Base-by-base conservation (phyloP, 2,329 filamentous ascomycete genomes). In the Colletotrichum truncatum region DNA sequence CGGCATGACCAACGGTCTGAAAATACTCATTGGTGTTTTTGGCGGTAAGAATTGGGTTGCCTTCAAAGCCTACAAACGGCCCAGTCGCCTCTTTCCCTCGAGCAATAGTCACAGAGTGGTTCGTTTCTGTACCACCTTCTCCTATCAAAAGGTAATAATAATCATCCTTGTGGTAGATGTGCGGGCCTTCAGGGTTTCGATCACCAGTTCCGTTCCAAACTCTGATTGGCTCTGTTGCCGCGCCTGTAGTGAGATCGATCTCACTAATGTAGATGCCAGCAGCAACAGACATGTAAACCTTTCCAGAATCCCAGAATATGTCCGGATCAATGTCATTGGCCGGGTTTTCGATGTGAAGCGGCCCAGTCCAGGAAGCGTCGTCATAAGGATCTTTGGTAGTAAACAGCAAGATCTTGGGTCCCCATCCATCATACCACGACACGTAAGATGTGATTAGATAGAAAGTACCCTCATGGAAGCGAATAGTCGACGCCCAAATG, bases 131-230 rank as follows among this genome's bases (percentile, higher is more conserved):
- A 1, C 84, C 84, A 0, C 83, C 84, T 77, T 88, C 85, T 0
- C 85, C 84, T 1, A 81, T 82, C 25, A 87, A 72, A 5, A 87
- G 74, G 66, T 87, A 87, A 66, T 85, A 87, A 66, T 78, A 86
- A 0, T 74, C 78, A 34, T 84, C 84, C 36, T 81, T 82, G 36
- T 76, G 78, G 69, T 84, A 84, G 18, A 88, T 79, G 48, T 87
- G 85, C 0, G 86, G 85, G 0, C 85, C 87, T 63, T 84, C 82
- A 1, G 83, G 70, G 72, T 80, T 69, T 67, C 78, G 56, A 53
- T 72, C 79, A 1, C 80, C 80, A 1, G 78, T 82, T 3, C 84
- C 84, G 25, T 81, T 81, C 73, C 83, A 83, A 30, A 84, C 60
- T 16, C 66, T 70, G 11, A 73, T 62, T 3, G 75, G 71, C 14